Percentiles rank a stretch among this genome's conserved stretches.
Evolutionary conservation across 306 rosid species (phyloP).

Genomic region (Begonia loranthoides): DNA sequence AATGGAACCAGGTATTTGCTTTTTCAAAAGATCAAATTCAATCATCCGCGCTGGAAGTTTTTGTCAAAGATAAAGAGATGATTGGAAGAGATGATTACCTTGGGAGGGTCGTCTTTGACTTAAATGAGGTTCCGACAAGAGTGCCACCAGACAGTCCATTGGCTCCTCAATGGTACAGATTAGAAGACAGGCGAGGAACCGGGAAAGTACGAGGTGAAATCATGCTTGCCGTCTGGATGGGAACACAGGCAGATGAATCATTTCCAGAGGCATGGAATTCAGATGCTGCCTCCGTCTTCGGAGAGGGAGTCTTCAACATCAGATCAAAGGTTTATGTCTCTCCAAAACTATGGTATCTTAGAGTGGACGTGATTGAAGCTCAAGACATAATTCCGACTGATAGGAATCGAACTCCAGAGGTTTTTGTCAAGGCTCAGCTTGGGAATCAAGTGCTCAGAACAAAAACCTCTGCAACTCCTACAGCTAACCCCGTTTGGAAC

Average conservation of each 20-base stretch:
- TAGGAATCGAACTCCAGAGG: constrained; percentile 56
- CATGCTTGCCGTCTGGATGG: constrained; percentile 97
- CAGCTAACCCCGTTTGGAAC: constrained; percentile 66
- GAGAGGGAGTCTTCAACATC: constrained; percentile 67
- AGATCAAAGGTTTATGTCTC: constrained; percentile 93
- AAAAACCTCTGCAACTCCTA: constrained; percentile 40
- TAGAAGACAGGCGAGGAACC: constrained; percentile 56
- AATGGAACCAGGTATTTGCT: constrained; percentile 93
- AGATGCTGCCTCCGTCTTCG: constrained; percentile 69
- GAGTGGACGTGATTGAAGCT: constrained; percentile 77
- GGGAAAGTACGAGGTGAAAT: constrained; percentile 76
- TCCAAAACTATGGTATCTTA: constrained; percentile 87
- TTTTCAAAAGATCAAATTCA: constrained; percentile 83
- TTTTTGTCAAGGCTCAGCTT: constrained; percentile 69
- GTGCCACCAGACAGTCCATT: constrained; percentile 93
- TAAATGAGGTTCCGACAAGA: constrained; percentile 78
- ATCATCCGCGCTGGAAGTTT: constrained; percentile 67
- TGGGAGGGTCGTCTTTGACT: constrained; percentile 70
- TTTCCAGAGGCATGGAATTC: constrained; percentile 94
- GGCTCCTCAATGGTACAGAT: constrained; percentile 91
- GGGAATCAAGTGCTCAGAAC: constrained; percentile 75
- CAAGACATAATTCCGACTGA: constrained; percentile 73
- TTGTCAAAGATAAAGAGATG: constrained; percentile 78
- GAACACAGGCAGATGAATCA: constrained; percentile 95
- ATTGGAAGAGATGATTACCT: constrained; percentile 79